A percentile compares a stretch with the other conserved stretches of the same genome.
Evolutionary conservation across 164 flowering plant species (phyloP).

Genomic region (grape (Vitis vinifera)): ASM3070453v1 NC_081821.1:3780001-3780500

Average conservation of each 20-base stretch:
- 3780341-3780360: not conserved
- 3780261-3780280: constrained; percentile 21
- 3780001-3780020: constrained; percentile 53
- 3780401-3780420: not conserved
- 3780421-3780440: not conserved
- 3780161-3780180: constrained; percentile 58
- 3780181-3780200: constrained; percentile 37
- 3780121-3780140: constrained; percentile 57
- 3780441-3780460: not conserved
- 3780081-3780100: constrained; percentile 84
- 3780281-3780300: constrained; percentile 36
- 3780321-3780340: constrained; percentile 1
- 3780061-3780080: constrained; percentile 48
- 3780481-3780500: not conserved
- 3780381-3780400: not conserved
- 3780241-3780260: constrained; percentile 27
- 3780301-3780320: constrained; percentile 35
- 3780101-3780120: constrained; percentile 96
- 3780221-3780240: constrained; percentile 20
- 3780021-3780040: constrained; percentile 38
- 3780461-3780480: not conserved
- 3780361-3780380: constrained; percentile 1
- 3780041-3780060: constrained; percentile 39
- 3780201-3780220: constrained; percentile 32
- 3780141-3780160: constrained; percentile 48